Percentiles rank a stretch among this genome's conserved stretches.
Conservation (phyloP, 306 rosid genomes). For the Trifolium pratense region DNA sequence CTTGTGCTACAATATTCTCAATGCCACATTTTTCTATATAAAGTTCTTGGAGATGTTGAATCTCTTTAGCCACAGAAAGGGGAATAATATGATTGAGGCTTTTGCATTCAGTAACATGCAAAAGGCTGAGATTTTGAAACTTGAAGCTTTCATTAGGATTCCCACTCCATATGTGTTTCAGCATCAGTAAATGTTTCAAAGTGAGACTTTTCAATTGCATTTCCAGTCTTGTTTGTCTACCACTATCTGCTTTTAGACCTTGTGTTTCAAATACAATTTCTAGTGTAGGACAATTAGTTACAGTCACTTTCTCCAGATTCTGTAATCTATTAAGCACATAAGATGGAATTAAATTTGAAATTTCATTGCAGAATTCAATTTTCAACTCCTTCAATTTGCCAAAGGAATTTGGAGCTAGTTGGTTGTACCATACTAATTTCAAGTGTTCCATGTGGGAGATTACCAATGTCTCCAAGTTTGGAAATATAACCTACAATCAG, state of each 20-base stretch:
- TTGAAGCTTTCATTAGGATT: background rate
- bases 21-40: background rate
- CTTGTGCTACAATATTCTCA: background rate
- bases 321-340: background rate
- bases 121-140: background rate
- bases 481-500: constrained; percentile 1
- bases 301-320: background rate
- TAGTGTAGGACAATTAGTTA: background rate
- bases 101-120: background rate
- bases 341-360: background rate
- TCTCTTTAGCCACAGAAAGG: background rate
- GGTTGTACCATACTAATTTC: constrained; percentile 7
- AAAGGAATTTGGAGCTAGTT: background rate
- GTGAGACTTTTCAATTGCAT: background rate
- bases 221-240: background rate
- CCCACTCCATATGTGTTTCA: background rate
- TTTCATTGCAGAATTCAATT: background rate
- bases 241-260: background rate
- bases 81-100: background rate
- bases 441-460: background rate
- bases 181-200: background rate
- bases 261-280: constrained; percentile 20
- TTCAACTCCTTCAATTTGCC: background rate
- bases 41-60: background rate
- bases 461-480: background rate